Conservation (phyloP, 1,139 yeast genomes). For the Yamadazyma pseudoaaseri region DNA sequence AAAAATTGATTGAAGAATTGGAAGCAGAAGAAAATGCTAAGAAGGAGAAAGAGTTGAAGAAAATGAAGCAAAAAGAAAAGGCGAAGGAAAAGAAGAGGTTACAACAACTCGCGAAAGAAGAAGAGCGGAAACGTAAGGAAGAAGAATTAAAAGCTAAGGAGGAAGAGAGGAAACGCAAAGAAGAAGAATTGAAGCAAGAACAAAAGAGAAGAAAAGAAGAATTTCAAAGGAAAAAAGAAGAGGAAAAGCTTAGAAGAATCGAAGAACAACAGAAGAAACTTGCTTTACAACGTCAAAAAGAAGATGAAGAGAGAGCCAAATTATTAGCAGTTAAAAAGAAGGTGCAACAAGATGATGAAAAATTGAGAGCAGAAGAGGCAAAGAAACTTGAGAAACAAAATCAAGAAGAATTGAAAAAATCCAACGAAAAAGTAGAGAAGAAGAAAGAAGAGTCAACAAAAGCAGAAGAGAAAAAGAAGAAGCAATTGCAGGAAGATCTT, state of each 20-base stretch:
- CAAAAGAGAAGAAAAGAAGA: slow-evolving; percentile 49
- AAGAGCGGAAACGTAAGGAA: slow-evolving; percentile 61
- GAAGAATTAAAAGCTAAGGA: slow-evolving; percentile 47
- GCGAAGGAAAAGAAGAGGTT: slow-evolving; percentile 74
- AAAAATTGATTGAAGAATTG: slow-evolving; percentile 69
- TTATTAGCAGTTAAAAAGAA: slow-evolving; percentile 50
- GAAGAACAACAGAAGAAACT: slow-evolving; percentile 39
- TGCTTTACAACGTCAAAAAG: slow-evolving; percentile 52
- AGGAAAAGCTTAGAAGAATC: slow-evolving; percentile 47
- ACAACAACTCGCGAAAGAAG: slow-evolving; percentile 72
- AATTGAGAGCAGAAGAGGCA: slow-evolving; percentile 23
- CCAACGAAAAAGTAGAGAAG: slow-evolving; percentile 2
- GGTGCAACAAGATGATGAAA: slow-evolving; percentile 45
- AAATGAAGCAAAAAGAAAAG: slow-evolving; percentile 69
- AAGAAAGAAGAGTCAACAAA: background rate
- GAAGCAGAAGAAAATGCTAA: slow-evolving; percentile 73
- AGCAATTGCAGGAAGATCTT: background rate
- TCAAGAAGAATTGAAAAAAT: background rate
- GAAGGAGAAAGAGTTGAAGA: slow-evolving; percentile 71
- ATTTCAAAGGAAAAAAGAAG: slow-evolving; percentile 49
- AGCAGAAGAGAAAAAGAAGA: background rate
- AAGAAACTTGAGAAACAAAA: slow-evolving; percentile 1
- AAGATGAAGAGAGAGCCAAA: slow-evolving; percentile 42
- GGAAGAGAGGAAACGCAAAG: slow-evolving; percentile 31
- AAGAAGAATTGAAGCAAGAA: slow-evolving; percentile 42